Evolutionary conservation across 1,284 basidiomycete genomes (phyloP).

Genomic region (Puccinia novopanici): DNA sequence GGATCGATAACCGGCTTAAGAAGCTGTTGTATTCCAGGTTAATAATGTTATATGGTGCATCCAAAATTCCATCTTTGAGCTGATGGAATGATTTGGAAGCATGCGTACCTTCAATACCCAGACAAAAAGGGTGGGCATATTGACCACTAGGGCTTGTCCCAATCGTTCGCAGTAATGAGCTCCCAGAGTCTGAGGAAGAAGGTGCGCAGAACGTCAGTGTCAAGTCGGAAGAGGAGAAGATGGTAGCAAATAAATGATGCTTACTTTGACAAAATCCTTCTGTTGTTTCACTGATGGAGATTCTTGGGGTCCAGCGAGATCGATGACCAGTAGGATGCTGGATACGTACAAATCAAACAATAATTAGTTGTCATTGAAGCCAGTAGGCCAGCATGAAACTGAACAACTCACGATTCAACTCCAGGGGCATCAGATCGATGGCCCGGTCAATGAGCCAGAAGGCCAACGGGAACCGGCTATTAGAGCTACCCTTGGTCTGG

Average conservation of each 20-base stretch:
- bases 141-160: constrained; percentile 45
- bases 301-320: constrained; percentile 49
- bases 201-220: neutral
- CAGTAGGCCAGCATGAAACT: neutral
- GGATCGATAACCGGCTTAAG: constrained; percentile 46
- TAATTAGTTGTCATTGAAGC: neutral
- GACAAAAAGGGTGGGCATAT: constrained; percentile 50
- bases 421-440: constrained; percentile 60
- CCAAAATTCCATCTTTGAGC: neutral
- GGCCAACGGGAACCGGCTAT: constrained; percentile 59
- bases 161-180: constrained; percentile 48
- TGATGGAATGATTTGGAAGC: neutral
- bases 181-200: constrained; percentile 21
- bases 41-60: no score
- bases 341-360: neutral
- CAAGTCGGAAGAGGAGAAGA: neutral
- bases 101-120: constrained; percentile 46
- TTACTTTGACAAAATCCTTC: constrained; percentile 46
- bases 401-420: constrained; percentile 55
- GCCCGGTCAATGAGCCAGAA: constrained; percentile 61
- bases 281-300: constrained; percentile 42
- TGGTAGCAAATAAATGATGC: neutral
- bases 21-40: constrained; percentile 5
- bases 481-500: constrained; percentile 56
- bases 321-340: constrained; percentile 42